These are phyloP conservation scores for Eucalyptus pauciflora DNA, from an alignment of 345 rosid species.

Conservation along the genomic window DNA sequence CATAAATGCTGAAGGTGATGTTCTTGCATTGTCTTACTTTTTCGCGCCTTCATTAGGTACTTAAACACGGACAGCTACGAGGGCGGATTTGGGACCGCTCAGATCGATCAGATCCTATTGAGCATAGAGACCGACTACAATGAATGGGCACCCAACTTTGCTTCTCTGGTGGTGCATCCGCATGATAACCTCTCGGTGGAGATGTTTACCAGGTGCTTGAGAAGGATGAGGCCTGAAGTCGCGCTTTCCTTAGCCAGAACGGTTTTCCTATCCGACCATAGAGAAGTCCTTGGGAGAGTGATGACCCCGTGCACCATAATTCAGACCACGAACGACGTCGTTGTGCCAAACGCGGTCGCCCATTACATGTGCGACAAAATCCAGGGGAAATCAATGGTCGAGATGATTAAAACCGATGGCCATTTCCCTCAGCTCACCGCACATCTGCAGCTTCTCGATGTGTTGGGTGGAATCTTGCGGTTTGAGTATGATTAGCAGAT, in stretches of 20 bases:
- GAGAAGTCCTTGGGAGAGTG: neutral
- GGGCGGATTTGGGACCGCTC: neutral
- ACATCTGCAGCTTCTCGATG: neutral
- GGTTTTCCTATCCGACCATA: neutral
- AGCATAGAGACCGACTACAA: neutral
- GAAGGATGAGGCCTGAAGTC: constrained; percentile 1
- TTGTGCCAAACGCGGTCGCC: neutral
- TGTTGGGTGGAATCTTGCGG: neutral
- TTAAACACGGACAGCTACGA: neutral
- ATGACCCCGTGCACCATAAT: neutral
- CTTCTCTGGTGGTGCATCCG: neutral
- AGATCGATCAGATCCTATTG: neutral
- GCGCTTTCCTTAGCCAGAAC: neutral
- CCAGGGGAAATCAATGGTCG: neutral
- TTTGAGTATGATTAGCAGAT: neutral
- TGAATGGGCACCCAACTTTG: neutral
- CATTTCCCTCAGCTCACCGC: constrained; percentile 10
- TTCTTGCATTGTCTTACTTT: neutral
- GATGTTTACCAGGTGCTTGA: neutral
- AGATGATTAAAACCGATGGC: neutral
- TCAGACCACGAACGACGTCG: neutral
- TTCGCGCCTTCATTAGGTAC: neutral
- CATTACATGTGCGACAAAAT: neutral
- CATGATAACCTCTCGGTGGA: neutral
- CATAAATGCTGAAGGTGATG: neutral